Conservation (phyloP, 352 stramenopile genomes). For the Phytopythium helicoides region DNA sequence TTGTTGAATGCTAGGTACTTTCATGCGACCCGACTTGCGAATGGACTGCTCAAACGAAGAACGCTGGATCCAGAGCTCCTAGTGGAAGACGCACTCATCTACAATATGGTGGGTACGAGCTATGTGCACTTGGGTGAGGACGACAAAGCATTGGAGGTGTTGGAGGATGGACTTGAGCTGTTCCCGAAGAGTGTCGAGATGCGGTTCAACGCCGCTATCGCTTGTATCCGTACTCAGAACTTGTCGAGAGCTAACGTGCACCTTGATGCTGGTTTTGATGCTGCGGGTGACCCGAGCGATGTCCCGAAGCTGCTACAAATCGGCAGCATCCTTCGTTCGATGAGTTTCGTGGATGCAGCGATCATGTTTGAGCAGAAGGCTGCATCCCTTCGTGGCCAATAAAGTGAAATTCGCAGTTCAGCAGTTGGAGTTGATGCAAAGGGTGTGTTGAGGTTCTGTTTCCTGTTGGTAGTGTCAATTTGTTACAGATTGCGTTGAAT, state of each 20-base stretch:
- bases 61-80: conserved; percentile 41
- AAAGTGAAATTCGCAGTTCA: too few species aligned
- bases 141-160: conserved; percentile 26
- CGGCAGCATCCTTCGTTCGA: conserved; percentile 9
- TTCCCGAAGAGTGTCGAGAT: conserved; percentile 39
- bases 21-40: conserved; percentile 24
- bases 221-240: conserved; percentile 21
- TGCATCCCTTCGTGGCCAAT: too few species aligned
- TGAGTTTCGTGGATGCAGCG: conserved; percentile 13
- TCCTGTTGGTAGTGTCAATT: too few species aligned
- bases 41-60: conserved; percentile 23
- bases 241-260: conserved; percentile 16
- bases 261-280: conserved; percentile 13
- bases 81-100: conserved; percentile 25
- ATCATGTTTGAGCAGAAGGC: conserved; percentile 11
- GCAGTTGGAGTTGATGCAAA: too few species aligned
- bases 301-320: conserved; percentile 16
- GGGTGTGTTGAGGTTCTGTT: too few species aligned
- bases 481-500: too few species aligned
- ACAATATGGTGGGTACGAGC: conserved; percentile 50
- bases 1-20: too few species aligned
- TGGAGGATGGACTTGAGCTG: conserved; percentile 29
- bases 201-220: conserved; percentile 45
- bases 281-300: conserved; percentile 15
- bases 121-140: conserved; percentile 18